phyloP scores from a whole-genome alignment of 306 rosid genomes.

The Biancaea sappan region DNA sequence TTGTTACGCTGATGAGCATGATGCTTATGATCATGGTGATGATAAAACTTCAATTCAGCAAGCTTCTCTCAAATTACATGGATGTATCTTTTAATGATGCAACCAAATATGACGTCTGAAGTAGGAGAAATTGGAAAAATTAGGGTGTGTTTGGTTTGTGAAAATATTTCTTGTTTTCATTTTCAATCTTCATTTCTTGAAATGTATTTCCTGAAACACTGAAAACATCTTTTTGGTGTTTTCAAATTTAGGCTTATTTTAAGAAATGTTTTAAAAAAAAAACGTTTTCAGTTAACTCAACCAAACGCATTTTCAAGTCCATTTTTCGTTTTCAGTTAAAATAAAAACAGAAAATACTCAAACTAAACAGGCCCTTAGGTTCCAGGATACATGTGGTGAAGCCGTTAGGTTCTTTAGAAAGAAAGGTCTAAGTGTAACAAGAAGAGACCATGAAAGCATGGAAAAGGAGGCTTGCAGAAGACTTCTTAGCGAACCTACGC shows the following conservation, averaged over 20 bases:
- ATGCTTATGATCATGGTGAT: not conserved
- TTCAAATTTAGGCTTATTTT: too few species aligned
- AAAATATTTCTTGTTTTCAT: too few species aligned
- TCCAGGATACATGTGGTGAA: not conserved
- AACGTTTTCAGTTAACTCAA: too few species aligned
- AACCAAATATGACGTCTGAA: not conserved
- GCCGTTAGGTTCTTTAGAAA: not conserved
- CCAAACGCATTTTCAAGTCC: too few species aligned
- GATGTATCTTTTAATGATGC: not conserved
- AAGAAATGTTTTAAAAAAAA: too few species aligned
- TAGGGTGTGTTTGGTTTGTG: too few species aligned
- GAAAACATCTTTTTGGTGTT: too few species aligned
- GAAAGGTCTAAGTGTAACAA: not conserved
- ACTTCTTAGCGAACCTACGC: not conserved
- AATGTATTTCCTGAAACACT: too few species aligned
- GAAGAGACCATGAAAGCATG: not conserved
- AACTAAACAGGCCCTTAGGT: too few species aligned
- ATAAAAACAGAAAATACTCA: too few species aligned
- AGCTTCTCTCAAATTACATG: not conserved
- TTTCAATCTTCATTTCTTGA: too few species aligned
- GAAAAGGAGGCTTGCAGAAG: not conserved
- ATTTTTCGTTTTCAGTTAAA: too few species aligned
- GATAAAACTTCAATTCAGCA: not conserved
- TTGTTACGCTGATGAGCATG: not conserved
- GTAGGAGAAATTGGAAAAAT: not conserved